These are phyloP conservation scores for Neurospora sp. DNA, from an alignment of 495 filamentous ascomycete genomes.

Conservation along the genomic window DNA sequence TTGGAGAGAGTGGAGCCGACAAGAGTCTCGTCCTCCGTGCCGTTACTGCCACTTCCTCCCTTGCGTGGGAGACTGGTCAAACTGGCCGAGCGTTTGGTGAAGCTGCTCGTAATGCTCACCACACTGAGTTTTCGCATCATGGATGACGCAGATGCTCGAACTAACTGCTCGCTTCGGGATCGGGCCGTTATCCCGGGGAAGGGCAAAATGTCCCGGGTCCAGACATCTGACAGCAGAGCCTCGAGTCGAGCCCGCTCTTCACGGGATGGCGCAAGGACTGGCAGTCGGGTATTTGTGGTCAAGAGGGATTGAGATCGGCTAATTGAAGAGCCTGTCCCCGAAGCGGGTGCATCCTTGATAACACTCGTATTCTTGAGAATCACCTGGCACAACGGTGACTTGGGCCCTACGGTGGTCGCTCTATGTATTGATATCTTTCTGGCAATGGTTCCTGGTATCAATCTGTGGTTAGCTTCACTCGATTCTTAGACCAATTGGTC, in stretches of 20 bases:
- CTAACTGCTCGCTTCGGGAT: constrained; percentile 51
- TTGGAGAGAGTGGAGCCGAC: background rate
- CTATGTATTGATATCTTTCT: constrained; percentile 75
- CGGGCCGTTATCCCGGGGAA: constrained; percentile 71
- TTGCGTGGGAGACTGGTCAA: constrained; percentile 17
- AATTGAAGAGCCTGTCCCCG: constrained; percentile 37
- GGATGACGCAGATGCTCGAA: constrained; percentile 61
- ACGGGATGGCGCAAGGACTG: constrained; percentile 57
- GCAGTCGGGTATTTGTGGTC: constrained; percentile 47
- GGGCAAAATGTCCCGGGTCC: constrained; percentile 73
- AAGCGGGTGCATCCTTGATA: constrained; percentile 40
- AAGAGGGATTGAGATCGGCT: constrained; percentile 63
- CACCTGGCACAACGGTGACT: constrained; percentile 55
- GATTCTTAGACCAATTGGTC: constrained; percentile 1
- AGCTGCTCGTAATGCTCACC: constrained; percentile 54
- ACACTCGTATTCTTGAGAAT: constrained; percentile 85
- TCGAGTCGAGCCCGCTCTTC: constrained; percentile 72
- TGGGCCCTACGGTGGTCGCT: constrained; percentile 54
- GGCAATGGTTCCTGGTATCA: constrained; percentile 47
- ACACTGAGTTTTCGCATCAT: constrained; percentile 78
- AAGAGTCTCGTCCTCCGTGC: constrained; percentile 4
- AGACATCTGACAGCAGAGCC: constrained; percentile 61
- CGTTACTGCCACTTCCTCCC: background rate
- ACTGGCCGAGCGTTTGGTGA: constrained; percentile 47
- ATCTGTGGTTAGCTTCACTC: constrained; percentile 4